Evolutionary conservation across 306 rosid genomes (phyloP), one percentile per base, ranked within the genome.

Genomic region (Corylus americana): DNA sequence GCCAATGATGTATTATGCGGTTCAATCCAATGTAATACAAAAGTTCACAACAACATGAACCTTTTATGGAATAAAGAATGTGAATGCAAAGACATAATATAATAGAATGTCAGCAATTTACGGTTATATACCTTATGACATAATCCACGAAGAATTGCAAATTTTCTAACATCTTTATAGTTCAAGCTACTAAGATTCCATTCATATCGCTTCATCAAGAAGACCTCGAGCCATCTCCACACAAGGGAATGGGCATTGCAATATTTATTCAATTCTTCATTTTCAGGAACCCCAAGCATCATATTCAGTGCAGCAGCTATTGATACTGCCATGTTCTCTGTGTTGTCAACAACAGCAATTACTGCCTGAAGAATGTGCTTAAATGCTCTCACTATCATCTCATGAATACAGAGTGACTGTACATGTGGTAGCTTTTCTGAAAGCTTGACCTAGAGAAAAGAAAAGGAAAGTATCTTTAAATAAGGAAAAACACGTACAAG

Each of bases 361-460:
- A 93, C 93, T 71, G 98, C 99, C 85, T 89, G 97, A 81, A 95
- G 83, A 78, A 95, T 87, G 87, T 95, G 99, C 92, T 95, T 95
- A 83, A 91, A 93, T 71, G 99, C 99, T 80, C 99, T 92, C 79
- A 91, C 96, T 78, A 93, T 90, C 99, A 95, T 95, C 81, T 95
- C 99, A 86, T 95, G 99, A 79, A 95, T 87, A 79, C 98, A 93
- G 69, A 95, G 98, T 74, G 99, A 91, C 77, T 95, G 99, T 74
- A 95, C 98, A 66, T 95, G 99, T 4, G 98, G 90, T 59, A 95
- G 87, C 83, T 95, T 95, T 82, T 90, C 98, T 11, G 98, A 92
- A 83, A 95, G 98, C 87, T 92, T 95, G 81, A 95, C 97, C 98
- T 95, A 55, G 87, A 83, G 81, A 86, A 86, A 80, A 27, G 55